Percentiles rank a stretch among this genome's conserved stretches.
Evolutionary conservation across 1,139 yeast species (phyloP).

Genomic region (Hansenula sp.): DNA sequence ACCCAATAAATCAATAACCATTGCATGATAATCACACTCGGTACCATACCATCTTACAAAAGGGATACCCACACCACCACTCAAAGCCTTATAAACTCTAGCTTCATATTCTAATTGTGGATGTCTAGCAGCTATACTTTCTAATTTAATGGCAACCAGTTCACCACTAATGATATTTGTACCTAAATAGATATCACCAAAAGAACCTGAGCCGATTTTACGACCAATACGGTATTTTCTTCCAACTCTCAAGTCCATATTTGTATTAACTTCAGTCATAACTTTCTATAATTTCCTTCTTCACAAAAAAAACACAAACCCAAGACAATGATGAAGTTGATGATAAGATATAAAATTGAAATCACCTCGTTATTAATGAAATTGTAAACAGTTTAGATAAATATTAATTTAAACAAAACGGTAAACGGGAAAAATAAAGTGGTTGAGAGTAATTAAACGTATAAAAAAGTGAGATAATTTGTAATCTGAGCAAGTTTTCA

Average conservation of each 20-base stretch:
- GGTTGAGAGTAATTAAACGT: too few species aligned
- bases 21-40: conserved; percentile 93
- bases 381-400: too few species aligned
- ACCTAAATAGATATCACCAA: conserved; percentile 93
- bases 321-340: too few species aligned
- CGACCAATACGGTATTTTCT: conserved; percentile 94
- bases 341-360: too few species aligned
- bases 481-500: too few species aligned
- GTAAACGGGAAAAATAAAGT: too few species aligned
- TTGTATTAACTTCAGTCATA: conserved; percentile 16
- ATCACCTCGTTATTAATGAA: too few species aligned
- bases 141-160: conserved; percentile 95
- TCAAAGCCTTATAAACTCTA: conserved; percentile 85
- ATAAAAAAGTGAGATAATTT: too few species aligned
- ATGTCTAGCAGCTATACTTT: conserved; percentile 85
- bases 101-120: conserved; percentile 98
- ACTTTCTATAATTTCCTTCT: not conserved
- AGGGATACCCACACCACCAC: conserved; percentile 98
- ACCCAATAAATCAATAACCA: conserved; percentile 94
- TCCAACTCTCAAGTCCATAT: conserved; percentile 81
- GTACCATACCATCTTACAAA: conserved; percentile 97
- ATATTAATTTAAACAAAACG: too few species aligned
- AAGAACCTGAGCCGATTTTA: conserved; percentile 95
- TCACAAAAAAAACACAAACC: not conserved
- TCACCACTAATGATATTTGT: conserved; percentile 94